Conservation (phyloP, 2,329 filamentous ascomycete species). For the Monosporascus ibericus region DNA sequence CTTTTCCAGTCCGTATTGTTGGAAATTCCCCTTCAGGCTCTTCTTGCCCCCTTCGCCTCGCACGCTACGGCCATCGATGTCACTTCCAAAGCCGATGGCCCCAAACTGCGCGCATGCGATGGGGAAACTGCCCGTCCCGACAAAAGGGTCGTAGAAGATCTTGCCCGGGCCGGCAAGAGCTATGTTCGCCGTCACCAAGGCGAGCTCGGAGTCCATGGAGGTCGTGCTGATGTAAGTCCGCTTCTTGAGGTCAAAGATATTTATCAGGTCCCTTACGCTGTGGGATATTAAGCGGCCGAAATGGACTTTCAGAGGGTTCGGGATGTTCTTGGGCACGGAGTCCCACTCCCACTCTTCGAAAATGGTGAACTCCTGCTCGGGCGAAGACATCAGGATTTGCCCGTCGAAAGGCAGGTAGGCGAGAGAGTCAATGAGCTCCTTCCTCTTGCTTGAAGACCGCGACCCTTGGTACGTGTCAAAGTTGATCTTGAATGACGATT, state of each 20-base stretch:
- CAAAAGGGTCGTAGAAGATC: constrained; percentile 90
- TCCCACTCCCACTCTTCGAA: constrained; percentile 73
- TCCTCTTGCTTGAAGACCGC: constrained; percentile 55
- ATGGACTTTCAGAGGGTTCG: constrained; percentile 56
- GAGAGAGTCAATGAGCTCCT: constrained; percentile 77
- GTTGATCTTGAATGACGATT: constrained; percentile 72
- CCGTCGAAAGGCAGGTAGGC: constrained; percentile 72
- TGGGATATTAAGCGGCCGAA: constrained; percentile 66
- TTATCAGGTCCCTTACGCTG: constrained; percentile 61
- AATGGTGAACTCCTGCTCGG: constrained; percentile 70
- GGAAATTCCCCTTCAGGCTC: constrained; percentile 64
- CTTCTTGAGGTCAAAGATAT: constrained; percentile 86
- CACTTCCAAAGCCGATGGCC: constrained; percentile 74
- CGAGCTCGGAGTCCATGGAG: constrained; percentile 93
- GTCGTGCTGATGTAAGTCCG: constrained; percentile 90
- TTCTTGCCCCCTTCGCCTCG: constrained; percentile 58
- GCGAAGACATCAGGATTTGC: constrained; percentile 66
- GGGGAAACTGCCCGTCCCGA: constrained; percentile 89
- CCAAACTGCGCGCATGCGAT: constrained; percentile 89
- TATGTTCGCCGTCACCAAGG: constrained; percentile 86
- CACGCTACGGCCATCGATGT: constrained; percentile 89
- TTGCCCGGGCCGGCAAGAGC: constrained; percentile 76
- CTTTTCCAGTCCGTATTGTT: constrained; percentile 67
- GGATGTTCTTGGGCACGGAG: constrained; percentile 39
- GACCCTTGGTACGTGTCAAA: constrained; percentile 78